Percentiles rank a stretch among this genome's conserved stretches.
phyloP scores from a whole-genome alignment of 169 alveolate genomes.

The Plasmodium gallinaceum region DNA sequence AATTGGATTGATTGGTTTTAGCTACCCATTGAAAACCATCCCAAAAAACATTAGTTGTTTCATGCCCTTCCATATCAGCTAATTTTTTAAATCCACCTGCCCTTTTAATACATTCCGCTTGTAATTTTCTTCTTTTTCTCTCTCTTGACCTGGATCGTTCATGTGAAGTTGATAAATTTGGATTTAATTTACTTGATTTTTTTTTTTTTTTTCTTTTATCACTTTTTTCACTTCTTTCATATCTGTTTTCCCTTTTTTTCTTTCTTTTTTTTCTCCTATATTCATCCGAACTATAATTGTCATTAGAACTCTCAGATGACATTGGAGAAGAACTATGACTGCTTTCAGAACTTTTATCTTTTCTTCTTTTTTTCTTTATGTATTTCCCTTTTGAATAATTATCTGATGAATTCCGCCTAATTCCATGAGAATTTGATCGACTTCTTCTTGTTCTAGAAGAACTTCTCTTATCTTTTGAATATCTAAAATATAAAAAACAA shows the following conservation, averaged over 20 bases:
- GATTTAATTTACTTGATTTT: conserved; percentile 76
- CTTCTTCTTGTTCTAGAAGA: conserved; percentile 12
- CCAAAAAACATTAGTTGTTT: conserved; percentile 93
- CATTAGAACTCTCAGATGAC: conserved; percentile 1
- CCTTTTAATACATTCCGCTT: conserved; percentile 88
- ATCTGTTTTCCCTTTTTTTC: conserved; percentile 13
- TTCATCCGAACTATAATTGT: conserved; percentile 28
- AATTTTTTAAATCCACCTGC: conserved; percentile 94
- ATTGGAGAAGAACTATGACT: conserved; percentile 7
- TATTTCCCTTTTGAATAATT: conserved; percentile 13
- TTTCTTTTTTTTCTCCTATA: neutral
- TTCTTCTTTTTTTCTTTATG: conserved; percentile 5
- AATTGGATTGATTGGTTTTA: conserved; percentile 86
- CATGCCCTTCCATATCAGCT: conserved; percentile 94
- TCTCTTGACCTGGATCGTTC: conserved; percentile 87
- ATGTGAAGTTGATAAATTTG: conserved; percentile 83
- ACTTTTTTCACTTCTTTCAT: conserved; percentile 17
- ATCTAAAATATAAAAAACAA: neutral
- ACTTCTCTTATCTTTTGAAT: neutral
- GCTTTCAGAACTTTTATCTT: conserved; percentile 6
- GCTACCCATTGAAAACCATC: conserved; percentile 96
- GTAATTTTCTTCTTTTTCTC: conserved; percentile 86
- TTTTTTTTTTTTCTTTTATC: conserved; percentile 48
- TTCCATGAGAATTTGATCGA: conserved; percentile 1
- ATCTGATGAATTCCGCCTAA: conserved; percentile 7